These are phyloP conservation scores for Lipomyces sp. DNA, from an alignment of 805 yeast species.

Conservation along the genomic window DNA sequence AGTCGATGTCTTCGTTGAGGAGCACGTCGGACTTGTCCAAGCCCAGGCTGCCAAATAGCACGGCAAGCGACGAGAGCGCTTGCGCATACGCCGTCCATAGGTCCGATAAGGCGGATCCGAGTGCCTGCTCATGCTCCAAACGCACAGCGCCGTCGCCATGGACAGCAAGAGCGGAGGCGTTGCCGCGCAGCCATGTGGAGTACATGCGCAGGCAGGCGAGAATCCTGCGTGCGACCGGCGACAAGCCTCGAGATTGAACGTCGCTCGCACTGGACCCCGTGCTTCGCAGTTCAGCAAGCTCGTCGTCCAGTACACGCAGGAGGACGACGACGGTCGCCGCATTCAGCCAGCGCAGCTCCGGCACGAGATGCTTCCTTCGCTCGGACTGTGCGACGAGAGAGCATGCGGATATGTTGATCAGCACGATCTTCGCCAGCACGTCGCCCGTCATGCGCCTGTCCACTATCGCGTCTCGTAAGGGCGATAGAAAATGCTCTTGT, in stretches of 20 bases:
- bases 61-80: constrained; percentile 9
- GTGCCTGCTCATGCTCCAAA: neutral
- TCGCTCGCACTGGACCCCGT: neutral
- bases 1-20: constrained; percentile 25
- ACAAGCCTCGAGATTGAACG: neutral
- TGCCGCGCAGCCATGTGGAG: constrained; percentile 16
- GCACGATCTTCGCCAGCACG: neutral
- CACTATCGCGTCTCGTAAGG: neutral
- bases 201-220: constrained; percentile 15
- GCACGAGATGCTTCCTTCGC: neutral
- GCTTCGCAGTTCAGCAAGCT: constrained; percentile 3
- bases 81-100: constrained; percentile 16
- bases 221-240: constrained; percentile 9
- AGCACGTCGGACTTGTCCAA: constrained; percentile 15
- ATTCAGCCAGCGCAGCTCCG: neutral
- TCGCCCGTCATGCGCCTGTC: neutral
- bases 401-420: constrained; percentile 1
- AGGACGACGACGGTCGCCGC: neutral
- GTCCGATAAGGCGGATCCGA: neutral
- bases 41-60: constrained; percentile 3
- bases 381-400: neutral
- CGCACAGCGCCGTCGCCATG: neutral
- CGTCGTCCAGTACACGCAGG: constrained; percentile 2
- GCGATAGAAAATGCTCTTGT: too few relatives aligned
- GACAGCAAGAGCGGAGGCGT: neutral